phyloP scores from a whole-genome alignment of 139 green algal species.

The Chlorokybus atmophyticus region DNA sequence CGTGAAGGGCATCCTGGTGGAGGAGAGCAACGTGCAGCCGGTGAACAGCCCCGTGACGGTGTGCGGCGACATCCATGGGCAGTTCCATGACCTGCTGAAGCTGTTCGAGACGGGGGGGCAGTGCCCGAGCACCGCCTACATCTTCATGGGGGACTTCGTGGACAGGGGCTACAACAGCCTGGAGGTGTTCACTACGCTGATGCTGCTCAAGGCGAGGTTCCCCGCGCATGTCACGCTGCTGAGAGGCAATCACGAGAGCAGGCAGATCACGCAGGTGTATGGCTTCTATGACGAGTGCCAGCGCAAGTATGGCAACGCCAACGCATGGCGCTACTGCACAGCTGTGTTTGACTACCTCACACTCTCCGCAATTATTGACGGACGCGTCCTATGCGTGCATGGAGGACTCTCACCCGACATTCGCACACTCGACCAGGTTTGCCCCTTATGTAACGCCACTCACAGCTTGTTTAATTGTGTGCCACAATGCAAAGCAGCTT shows the following conservation, averaged over 20 bases:
- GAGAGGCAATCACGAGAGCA: conserved; percentile 90
- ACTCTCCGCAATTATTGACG: conserved; percentile 84
- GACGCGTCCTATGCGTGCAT: conserved; percentile 85
- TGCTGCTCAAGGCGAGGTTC: conserved; percentile 77
- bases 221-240: conserved; percentile 91
- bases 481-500: no score
- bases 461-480: no score
- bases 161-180: conserved; percentile 97
- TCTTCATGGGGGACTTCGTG: conserved; percentile 99
- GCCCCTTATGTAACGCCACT: no score
- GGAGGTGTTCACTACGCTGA: conserved; percentile 95
- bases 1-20: conserved; percentile 97
- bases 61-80: conserved; percentile 97
- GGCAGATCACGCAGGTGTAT: conserved; percentile 99
- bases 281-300: conserved; percentile 99
- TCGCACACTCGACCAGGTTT: conserved; percentile 87
- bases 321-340: conserved; percentile 98
- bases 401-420: conserved; percentile 92
- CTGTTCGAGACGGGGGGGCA: conserved; percentile 92
- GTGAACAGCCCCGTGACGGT: conserved; percentile 95
- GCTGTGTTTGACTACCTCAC: conserved; percentile 99
- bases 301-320: conserved; percentile 96
- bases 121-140: conserved; percentile 90
- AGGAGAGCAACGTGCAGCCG: conserved; percentile 97
- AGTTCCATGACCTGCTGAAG: conserved; percentile 98